Percentiles rank a stretch among this genome's conserved stretches.
Evolutionary conservation across 306 rosid species (phyloP).

Genomic region (Medicago truncatula): MtrunA17r5.0-ANR NC_053042.1:19444001-19444500

Average conservation of each 20-base stretch:
- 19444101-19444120: slow-evolving; percentile 48
- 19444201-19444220: slow-evolving; percentile 56
- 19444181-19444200: slow-evolving; percentile 47
- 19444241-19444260: slow-evolving; percentile 52
- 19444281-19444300: neutral
- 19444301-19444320: neutral
- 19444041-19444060: slow-evolving; percentile 43
- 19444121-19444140: slow-evolving; percentile 45
- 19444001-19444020: slow-evolving; percentile 17
- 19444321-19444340: neutral
- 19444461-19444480: slow-evolving; percentile 41
- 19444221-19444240: slow-evolving; percentile 51
- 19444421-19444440: slow-evolving; percentile 38
- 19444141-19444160: slow-evolving; percentile 47
- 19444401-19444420: neutral
- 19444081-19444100: neutral
- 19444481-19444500: slow-evolving; percentile 52
- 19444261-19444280: slow-evolving; percentile 49
- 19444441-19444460: slow-evolving; percentile 45
- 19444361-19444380: neutral
- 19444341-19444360: slow-evolving; percentile 28
- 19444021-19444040: slow-evolving; percentile 44
- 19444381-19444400: neutral
- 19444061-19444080: slow-evolving; percentile 5
- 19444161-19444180: slow-evolving; percentile 43